Conservation (phyloP, 148 eudicot genomes). For the Heliamphora exappendiculata region DNA sequence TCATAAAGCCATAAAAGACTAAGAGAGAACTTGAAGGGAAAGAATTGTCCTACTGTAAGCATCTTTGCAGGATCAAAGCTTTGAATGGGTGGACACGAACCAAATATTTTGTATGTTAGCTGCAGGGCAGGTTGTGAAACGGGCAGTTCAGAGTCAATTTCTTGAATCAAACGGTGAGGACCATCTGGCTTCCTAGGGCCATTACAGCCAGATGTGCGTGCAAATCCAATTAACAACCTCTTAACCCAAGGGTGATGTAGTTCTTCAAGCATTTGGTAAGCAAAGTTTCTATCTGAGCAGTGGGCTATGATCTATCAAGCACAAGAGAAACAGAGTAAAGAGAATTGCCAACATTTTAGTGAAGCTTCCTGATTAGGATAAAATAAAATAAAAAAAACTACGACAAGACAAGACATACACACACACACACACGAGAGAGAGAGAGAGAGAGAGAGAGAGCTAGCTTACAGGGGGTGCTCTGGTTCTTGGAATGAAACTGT, state of each 20-base stretch:
- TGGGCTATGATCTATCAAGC: slow-evolving; percentile 54
- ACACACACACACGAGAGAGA: background rate
- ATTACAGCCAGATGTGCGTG: slow-evolving; percentile 82
- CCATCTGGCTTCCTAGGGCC: slow-evolving; percentile 76
- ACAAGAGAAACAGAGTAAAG: slow-evolving; percentile 6
- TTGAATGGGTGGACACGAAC: slow-evolving; percentile 91
- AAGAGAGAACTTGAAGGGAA: slow-evolving; percentile 1
- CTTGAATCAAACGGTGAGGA: slow-evolving; percentile 72
- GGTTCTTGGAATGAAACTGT: slow-evolving; percentile 73
- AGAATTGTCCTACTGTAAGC: slow-evolving; percentile 60
- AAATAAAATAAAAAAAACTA: background rate
- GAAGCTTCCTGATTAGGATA: background rate
- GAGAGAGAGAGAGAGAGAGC: slow-evolving; percentile 7
- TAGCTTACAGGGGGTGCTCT: slow-evolving; percentile 84
- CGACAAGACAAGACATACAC: background rate
- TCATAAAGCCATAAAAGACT: background rate
- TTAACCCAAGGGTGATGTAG: slow-evolving; percentile 85
- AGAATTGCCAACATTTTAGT: background rate
- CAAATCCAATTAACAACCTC: slow-evolving; percentile 85
- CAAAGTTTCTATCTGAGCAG: slow-evolving; percentile 85
- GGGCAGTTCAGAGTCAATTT: slow-evolving; percentile 80
- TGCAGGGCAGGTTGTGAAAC: slow-evolving; percentile 77
- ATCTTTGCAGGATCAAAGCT: slow-evolving; percentile 94
- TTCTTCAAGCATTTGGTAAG: slow-evolving; percentile 71
- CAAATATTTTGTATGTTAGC: slow-evolving; percentile 73